Evolutionary conservation across 1,284 basidiomycete genomes (phyloP).

Genomic region (Mycena sp.): DNA sequence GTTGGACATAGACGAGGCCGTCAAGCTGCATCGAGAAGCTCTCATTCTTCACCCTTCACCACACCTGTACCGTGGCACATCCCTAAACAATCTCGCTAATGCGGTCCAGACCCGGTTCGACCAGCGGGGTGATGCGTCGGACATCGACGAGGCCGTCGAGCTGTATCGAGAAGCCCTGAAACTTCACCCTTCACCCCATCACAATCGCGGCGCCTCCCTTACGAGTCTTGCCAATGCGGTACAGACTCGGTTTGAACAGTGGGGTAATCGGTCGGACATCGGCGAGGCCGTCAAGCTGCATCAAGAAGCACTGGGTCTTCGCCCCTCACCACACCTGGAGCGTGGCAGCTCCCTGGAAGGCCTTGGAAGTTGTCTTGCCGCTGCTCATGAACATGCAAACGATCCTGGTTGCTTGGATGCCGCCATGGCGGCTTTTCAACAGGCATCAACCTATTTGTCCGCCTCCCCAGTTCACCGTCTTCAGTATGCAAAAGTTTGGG

Average conservation of each 20-base stretch:
- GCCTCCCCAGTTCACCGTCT: background rate
- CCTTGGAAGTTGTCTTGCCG: background rate
- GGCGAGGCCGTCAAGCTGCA: conserved; percentile 39
- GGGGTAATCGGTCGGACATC: too few relatives aligned
- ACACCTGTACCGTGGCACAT: conserved; percentile 33
- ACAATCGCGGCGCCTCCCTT: too few relatives aligned
- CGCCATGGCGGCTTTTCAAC: background rate
- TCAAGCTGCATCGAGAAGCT: conserved; percentile 18
- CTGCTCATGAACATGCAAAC: background rate
- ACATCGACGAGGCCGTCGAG: too few relatives aligned
- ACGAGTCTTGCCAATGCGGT: too few relatives aligned
- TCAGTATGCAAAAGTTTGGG: background rate
- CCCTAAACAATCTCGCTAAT: conserved; percentile 40
- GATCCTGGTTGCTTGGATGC: background rate
- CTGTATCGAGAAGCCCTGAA: too few relatives aligned
- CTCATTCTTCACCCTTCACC: conserved; percentile 35
- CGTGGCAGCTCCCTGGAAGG: background rate
- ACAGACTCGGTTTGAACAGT: too few relatives aligned
- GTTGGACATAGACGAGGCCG: conserved; percentile 40
- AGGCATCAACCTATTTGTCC: background rate
- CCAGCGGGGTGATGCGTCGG: conserved; percentile 27
- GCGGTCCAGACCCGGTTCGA: conserved; percentile 41
- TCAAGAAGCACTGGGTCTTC: conserved; percentile 9
- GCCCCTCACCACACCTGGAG: background rate
- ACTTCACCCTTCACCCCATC: too few relatives aligned